Percentiles rank a stretch among this genome's conserved stretches.
These are phyloP conservation scores for Gamsiella multidivaricata DNA, from an alignment of 192 early-diverging fungal genomes.

Conservation along the genomic window DNA sequence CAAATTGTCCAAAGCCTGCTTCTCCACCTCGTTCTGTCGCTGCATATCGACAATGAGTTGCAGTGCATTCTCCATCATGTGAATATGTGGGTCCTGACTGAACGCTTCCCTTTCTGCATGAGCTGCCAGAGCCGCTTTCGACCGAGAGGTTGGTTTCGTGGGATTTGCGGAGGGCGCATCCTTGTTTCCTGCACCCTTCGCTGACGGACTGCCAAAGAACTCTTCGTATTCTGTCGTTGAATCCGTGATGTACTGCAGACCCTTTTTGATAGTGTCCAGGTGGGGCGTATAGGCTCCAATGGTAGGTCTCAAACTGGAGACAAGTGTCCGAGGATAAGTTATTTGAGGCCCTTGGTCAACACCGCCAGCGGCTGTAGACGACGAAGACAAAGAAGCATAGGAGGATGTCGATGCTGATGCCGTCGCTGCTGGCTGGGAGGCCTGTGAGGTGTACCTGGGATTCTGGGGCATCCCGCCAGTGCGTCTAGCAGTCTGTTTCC, in stretches of 20 bases:
- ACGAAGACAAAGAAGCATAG: not conserved
- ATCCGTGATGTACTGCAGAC: constrained; percentile 32
- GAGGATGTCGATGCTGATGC: not conserved
- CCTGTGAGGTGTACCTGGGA: no score
- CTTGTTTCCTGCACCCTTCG: constrained; percentile 22
- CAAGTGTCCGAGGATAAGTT: constrained; percentile 17
- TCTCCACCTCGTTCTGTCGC: constrained; percentile 22
- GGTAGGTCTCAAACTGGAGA: constrained; percentile 15
- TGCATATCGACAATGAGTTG: constrained; percentile 15
- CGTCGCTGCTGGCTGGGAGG: not conserved
- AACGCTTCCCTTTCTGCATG: constrained; percentile 31
- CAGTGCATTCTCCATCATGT: constrained; percentile 39
- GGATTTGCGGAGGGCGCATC: not conserved
- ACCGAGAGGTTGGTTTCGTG: constrained; percentile 7
- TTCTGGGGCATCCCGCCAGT: no score
- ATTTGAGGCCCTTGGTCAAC: not conserved
- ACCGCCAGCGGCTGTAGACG: not conserved
- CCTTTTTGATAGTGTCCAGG: constrained; percentile 22
- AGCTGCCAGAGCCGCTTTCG: constrained; percentile 24
- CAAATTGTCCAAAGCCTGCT: constrained; percentile 26
- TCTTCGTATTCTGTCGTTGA: constrained; percentile 44
- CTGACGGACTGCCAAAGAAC: constrained; percentile 12
- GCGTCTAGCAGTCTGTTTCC: not conserved
- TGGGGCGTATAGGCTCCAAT: constrained; percentile 18
- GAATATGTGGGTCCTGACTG: constrained; percentile 33